Conservation (phyloP, 2,329 filamentous ascomycete genomes). For the Aspergillus pseudoterreus region DNA sequence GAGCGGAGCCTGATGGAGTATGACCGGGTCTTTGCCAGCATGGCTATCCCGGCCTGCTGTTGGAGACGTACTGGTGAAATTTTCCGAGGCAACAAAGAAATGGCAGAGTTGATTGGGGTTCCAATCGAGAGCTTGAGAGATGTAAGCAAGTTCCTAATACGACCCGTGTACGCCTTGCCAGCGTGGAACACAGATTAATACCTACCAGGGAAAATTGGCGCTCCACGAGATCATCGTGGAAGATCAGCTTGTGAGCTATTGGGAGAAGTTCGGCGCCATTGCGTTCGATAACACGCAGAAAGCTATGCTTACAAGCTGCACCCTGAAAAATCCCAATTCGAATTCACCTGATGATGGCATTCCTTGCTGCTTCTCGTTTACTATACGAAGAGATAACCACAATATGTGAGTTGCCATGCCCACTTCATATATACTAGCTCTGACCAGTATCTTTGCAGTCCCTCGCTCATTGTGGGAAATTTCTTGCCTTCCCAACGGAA, state of each 20-base stretch:
- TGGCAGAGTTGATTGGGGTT: constrained; percentile 93
- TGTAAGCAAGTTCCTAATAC: constrained; percentile 53
- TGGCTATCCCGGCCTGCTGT: constrained; percentile 97
- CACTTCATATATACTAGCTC: neutral
- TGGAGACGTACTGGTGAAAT: constrained; percentile 97
- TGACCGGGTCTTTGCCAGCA: constrained; percentile 95
- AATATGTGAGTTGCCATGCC: constrained; percentile 69
- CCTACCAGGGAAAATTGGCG: constrained; percentile 76
- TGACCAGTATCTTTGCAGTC: constrained; percentile 52
- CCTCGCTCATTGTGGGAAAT: constrained; percentile 92
- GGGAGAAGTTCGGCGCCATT: constrained; percentile 98
- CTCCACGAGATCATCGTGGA: constrained; percentile 95
- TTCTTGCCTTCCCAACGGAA: constrained; percentile 81
- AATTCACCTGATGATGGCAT: constrained; percentile 66
- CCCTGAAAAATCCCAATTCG: constrained; percentile 76
- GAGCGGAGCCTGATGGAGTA: constrained; percentile 96
- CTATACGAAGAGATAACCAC: constrained; percentile 88
- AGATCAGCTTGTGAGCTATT: constrained; percentile 91
- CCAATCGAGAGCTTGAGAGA: constrained; percentile 87
- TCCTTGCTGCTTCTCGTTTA: constrained; percentile 96
- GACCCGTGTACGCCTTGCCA: neutral
- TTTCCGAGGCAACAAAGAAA: constrained; percentile 95
- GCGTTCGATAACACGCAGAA: constrained; percentile 94
- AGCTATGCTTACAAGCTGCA: constrained; percentile 89
- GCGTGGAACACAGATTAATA: constrained; percentile 3